Conservation (phyloP, 495 filamentous ascomycete species). For the Hypoxylon cercidicola region DNA sequence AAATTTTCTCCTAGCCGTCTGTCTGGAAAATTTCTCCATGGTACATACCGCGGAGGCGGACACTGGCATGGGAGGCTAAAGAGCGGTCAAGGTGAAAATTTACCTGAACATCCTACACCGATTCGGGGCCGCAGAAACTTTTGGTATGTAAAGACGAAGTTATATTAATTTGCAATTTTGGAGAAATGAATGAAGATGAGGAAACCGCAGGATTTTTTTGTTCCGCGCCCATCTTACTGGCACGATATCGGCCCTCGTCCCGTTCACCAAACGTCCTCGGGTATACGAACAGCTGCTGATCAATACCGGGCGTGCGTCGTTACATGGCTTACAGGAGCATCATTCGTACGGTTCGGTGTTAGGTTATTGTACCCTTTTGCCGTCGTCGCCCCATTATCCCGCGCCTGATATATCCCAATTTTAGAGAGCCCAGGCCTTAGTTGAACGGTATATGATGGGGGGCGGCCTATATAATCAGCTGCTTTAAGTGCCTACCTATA, state of each 20-base stretch:
- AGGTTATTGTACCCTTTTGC: neutral
- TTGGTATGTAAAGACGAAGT: neutral
- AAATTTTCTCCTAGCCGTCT: slow-evolving; percentile 7
- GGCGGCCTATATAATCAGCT: too few species aligned
- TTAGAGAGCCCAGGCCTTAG: slow-evolving; percentile 22
- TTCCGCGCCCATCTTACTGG: too few species aligned
- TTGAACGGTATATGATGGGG: slow-evolving; percentile 33
- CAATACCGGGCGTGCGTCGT: too few species aligned
- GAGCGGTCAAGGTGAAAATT: slow-evolving; percentile 30
- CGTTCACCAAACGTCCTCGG: too few species aligned
- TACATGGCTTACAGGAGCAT: too few species aligned
- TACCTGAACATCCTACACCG: neutral
- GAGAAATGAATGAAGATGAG: neutral
- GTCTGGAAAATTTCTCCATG: neutral
- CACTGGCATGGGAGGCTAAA: slow-evolving; percentile 16
- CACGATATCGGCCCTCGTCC: too few species aligned
- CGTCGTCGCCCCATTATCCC: neutral
- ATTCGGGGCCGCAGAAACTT: neutral
- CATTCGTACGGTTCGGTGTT: neutral
- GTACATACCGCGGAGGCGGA: slow-evolving; percentile 1
- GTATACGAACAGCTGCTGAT: too few species aligned
- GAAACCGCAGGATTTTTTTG: neutral
- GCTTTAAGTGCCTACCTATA: neutral
- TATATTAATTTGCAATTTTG: slow-evolving; percentile 6
- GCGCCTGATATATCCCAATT: slow-evolving; percentile 30